These are phyloP conservation scores for Xylariomycetidae sp. DNA, from an alignment of 2,329 filamentous ascomycete species.

Conservation along the genomic window DNA sequence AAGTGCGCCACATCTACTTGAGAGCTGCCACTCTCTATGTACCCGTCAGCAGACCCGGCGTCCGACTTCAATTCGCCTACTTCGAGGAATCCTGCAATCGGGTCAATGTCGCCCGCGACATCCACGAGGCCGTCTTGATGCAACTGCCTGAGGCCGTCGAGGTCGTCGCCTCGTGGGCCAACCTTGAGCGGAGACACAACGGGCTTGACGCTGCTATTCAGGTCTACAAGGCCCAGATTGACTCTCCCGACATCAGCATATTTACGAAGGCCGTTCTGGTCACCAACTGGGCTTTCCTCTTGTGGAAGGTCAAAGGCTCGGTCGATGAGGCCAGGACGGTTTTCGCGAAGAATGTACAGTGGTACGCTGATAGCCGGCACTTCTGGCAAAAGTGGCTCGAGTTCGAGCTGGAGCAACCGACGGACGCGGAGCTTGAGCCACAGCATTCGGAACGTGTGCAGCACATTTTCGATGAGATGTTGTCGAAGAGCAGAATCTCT, in stretches of 20 bases:
- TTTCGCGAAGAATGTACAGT: conserved; percentile 75
- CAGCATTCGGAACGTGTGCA: conserved; percentile 70
- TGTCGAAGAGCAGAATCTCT: conserved; percentile 65
- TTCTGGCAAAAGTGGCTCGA: conserved; percentile 89
- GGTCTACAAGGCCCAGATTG: conserved; percentile 75
- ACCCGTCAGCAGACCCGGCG: conserved; percentile 75
- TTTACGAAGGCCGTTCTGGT: conserved; percentile 82
- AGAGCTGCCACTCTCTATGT: conserved; percentile 80
- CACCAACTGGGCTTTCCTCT: conserved; percentile 76
- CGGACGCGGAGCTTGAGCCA: conserved; percentile 55
- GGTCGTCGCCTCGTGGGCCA: conserved; percentile 81
- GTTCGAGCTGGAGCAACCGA: conserved; percentile 83
- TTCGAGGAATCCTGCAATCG: conserved; percentile 85
- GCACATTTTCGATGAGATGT: conserved; percentile 70
- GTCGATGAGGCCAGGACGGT: conserved; percentile 75
- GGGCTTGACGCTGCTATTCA: conserved; percentile 80
- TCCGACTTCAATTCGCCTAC: conserved; percentile 85
- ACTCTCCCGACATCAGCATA: conserved; percentile 63
- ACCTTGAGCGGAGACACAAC: conserved; percentile 75
- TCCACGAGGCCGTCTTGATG: conserved; percentile 74
- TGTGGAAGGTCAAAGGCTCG: conserved; percentile 84
- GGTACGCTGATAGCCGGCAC: conserved; percentile 75
- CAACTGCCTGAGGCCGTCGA: conserved; percentile 77
- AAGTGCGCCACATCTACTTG: conserved; percentile 87
- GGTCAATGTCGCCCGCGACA: conserved; percentile 71